Base-by-base conservation (phyloP, 2,329 filamentous ascomycete species). In the Pyrenophora teres region DNA sequence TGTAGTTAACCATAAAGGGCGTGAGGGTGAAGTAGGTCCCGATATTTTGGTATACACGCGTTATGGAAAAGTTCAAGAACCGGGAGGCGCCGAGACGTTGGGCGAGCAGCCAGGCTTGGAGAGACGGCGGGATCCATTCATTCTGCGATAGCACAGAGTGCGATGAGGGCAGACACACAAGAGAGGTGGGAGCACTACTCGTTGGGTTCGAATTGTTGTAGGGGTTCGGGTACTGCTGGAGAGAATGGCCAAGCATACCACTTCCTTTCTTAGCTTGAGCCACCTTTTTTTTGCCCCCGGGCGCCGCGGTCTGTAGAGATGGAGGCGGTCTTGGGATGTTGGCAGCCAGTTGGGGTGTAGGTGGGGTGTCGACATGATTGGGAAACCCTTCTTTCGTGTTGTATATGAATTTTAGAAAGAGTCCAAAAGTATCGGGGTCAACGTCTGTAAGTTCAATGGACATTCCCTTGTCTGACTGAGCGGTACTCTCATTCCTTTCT, bases 401-500 rank as follows among this genome's bases (percentile, higher is more conserved):
- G 42, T 64, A 67, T 0, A 64, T 55, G 56, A 52, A 66, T n/a
- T 45, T 50, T 1, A 67, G 47, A 38, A 66, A 66, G 3, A 67
- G 56, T 0, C 57, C 53, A 19, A 67, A 66, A 39, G 59, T 55
- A 1, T 3, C 8, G 3, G 54, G 56, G 7, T 63, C 55, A 1
- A 60, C 30, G 1, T 55, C 42, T 2, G 46, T 31, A 2, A 63
- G 38, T 3, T 19, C 39, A 18, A 64, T 30, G 27, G 10, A 30
- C 23, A 25, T 25, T 7, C 6, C 23, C 8, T 25, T 6, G 7
- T 25, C 23, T 1, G 23, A 5, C 23, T 2, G 23, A 25, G 23
- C 6, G 8, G 23, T 9, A 8, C 6, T 25, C 23, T 25, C 23
- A 2, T 25, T 25, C 23, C 7, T 9, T 25, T 25, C 6, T 6